Evolutionary conservation across 2,329 filamentous ascomycete species (phyloP), one percentile per base, ranked within the genome.

Genomic region (Alternaria rosae): DNA sequence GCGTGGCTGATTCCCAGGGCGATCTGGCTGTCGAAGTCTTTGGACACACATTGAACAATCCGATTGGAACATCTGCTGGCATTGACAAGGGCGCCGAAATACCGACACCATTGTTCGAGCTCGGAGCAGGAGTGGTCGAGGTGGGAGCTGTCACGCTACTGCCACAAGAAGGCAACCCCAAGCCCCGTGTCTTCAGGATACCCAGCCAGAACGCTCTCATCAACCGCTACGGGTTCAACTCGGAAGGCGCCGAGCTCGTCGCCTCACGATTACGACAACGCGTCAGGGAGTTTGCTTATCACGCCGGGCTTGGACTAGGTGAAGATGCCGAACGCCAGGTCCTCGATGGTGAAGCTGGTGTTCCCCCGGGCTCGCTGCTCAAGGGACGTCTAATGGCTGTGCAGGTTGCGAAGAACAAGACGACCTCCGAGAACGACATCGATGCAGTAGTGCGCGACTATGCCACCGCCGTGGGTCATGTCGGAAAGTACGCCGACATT

Each of bases 391-490:
- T 97, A 60, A 85, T 99, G 64, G 91, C 92, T 15, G 93, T 99
- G 17, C 95, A 99, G 81, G 88, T 98, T 43, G 94, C 94, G 54
- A 99, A 99, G 88, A 98, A 98, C 83, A 98, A 97, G 84, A 85
- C 88, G 48, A 99, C 95, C 0, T 89, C 93, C 20, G 94, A 96
- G 76, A 85, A 85, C 50, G 92, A 98, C 75, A 90, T 97, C 62
- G 87, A 91, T 43, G 94, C 93, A 30, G 91, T 98, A 15, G 88
- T 86, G 53, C 85, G 87, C 23, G 87, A 91, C 71, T 97, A 98
- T 76, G 91, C 95, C n/a, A 92, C 91, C 79, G 97, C 94, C 72
- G 94, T 97, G 4, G 85, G 91, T 57, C 86, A 89, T 47, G 83
- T 99, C 38, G 95, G 91, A 5, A 90, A 86, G 53, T 99, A 97